A percentile compares a stretch with the other conserved stretches of the same genome.
Evolutionary conservation across 2,329 filamentous ascomycete genomes (phyloP).

Genomic region (Rhynchosporium graminicola): DNA sequence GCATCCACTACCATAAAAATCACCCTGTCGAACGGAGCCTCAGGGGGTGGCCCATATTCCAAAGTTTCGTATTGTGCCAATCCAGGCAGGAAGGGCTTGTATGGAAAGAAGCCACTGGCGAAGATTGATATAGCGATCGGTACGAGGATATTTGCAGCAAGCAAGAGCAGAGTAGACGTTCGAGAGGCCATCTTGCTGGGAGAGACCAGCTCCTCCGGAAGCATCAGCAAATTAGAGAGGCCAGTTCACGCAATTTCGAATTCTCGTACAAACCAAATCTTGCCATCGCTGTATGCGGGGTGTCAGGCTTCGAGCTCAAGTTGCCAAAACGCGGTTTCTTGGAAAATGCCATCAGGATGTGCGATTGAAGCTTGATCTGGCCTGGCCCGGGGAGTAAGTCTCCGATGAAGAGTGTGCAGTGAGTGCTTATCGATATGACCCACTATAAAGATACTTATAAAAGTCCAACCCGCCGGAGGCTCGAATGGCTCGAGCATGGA

Average conservation of each 20-base stretch:
- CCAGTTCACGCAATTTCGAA: background rate
- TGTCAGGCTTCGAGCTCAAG: conserved; percentile 4
- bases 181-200: conserved; percentile 34
- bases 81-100: conserved; percentile 90
- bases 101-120: conserved; percentile 92
- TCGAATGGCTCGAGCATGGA: background rate
- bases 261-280: conserved; percentile 2
- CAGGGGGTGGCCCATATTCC: conserved; percentile 56
- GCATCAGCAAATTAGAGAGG: conserved; percentile 13
- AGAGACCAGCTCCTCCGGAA: conserved; percentile 17
- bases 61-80: conserved; percentile 68
- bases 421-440: conserved; percentile 11
- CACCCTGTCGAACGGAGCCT: conserved; percentile 80
- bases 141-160: conserved; percentile 74
- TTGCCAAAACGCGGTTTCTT: conserved; percentile 19
- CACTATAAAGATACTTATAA: background rate
- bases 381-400: background rate
- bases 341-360: conserved; percentile 23
- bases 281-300: conserved; percentile 27
- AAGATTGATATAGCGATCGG: conserved; percentile 75
- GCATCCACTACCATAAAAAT: conserved; percentile 99
- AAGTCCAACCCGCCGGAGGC: background rate
- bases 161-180: conserved; percentile 46
- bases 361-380: conserved; percentile 11
- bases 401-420: conserved; percentile 12